Base-by-base conservation (phyloP, 208 protist species). In the Acanthamoeba divionensis region DNA sequence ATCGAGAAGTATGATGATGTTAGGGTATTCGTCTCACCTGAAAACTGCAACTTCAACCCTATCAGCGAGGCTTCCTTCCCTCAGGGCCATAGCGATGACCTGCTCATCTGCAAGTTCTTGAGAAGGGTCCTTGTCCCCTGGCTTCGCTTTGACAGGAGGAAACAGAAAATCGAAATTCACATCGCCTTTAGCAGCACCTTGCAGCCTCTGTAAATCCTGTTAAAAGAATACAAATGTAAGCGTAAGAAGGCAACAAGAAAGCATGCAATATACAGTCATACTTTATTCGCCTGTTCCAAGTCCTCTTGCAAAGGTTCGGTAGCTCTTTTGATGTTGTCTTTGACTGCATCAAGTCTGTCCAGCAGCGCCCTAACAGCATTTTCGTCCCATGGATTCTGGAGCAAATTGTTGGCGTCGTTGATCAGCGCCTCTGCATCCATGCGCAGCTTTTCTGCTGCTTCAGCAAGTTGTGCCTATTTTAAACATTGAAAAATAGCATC, bases 301-400 rank as follows among this genome's bases (percentile, higher is more conserved):
- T 87, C 79, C 26, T 87, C 79, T 31, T 87, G 54, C 13, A 87
- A 60, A 38, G 79, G 79, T 10, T 69, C 54, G 13, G 57, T 67
- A 9, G 38, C 50, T 38, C 69, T 87, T 60, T 87, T 87, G 55
- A 67, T 87, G 55, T 63, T 36, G 12, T n/a, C 54, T 44, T 67
- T 87, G 21, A 67, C 33, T n/a, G 9, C 6, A 10, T 21, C 79
- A 44, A 87, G 36, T n/a, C n/a, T 33, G 0, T 50, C 48, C 41
- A 48, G 33, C 55, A 87, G 57, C 36, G 8, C 15, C 31, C 52
- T 3, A 7, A 54, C n/a, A n/a, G 5, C n/a, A 38, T 7, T 10
- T 0, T 38, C 54, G 26, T 87, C 69, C 15, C 33, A 38, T 2
- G 33, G 31, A 21, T 87, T 36, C 31, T 87, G 54, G 21, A 87